Percentiles rank a stretch among this genome's conserved stretches.
Evolutionary conservation across 305 asterid species (phyloP).

Genomic region (Rubia peregrina): DNA sequence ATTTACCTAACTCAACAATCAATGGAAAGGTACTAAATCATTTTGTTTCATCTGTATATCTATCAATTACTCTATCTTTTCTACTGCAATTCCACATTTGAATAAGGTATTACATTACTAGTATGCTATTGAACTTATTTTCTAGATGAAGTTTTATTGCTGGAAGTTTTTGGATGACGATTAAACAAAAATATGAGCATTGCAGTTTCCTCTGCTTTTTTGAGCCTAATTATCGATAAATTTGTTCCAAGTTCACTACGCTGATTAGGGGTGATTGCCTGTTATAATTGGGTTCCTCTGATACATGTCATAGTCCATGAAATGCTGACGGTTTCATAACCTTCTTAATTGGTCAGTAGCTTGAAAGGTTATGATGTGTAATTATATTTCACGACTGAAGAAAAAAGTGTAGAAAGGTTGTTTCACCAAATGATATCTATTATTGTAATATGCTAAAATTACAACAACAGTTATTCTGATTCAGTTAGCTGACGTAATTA

Average conservation of each 20-base stretch:
- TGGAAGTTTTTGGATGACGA: background rate
- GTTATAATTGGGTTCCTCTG: background rate
- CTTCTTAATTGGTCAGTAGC: background rate
- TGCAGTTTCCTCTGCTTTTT: background rate
- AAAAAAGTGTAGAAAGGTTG: background rate
- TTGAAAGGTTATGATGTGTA: background rate
- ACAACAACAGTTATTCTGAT: background rate
- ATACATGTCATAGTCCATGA: background rate
- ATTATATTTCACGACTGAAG: background rate
- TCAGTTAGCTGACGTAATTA: background rate
- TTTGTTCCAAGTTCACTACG: background rate
- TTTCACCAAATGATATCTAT: background rate
- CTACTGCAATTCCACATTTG: background rate
- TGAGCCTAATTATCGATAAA: background rate
- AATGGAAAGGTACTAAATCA: constrained; percentile 61
- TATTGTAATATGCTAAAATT: background rate
- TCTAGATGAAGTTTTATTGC: background rate
- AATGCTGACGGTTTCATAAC: background rate
- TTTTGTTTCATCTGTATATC: constrained; percentile 7
- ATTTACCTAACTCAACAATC: constrained; percentile 66
- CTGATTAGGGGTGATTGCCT: background rate
- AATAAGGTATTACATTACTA: no score
- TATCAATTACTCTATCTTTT: background rate
- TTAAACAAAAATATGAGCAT: background rate
- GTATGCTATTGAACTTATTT: background rate